A percentile compares a stretch with the other conserved stretches of the same genome.
phyloP scores from a whole-genome alignment of 495 filamentous ascomycete genomes.

The Penicillium argentinense region DNA sequence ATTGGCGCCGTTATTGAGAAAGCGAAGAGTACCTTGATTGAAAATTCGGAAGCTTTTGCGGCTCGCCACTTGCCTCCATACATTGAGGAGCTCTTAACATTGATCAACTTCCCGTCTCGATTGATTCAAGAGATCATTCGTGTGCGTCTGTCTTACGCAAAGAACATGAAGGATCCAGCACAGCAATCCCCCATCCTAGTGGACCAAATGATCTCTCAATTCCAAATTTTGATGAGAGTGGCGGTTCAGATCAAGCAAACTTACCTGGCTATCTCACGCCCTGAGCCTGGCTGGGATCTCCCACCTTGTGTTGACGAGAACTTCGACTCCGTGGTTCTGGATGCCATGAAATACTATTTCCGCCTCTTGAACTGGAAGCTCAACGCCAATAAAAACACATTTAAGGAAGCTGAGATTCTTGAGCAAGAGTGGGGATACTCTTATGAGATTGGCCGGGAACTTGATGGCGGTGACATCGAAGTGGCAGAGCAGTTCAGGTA shows the following conservation, averaged over 20 bases:
- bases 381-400: conserved; percentile 96
- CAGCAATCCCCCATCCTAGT: conserved; percentile 87
- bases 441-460: conserved; percentile 83
- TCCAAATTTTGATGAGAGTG: conserved; percentile 87
- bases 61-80: conserved; percentile 93
- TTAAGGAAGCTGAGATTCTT: conserved; percentile 96
- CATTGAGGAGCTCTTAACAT: conserved; percentile 90
- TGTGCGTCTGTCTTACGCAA: conserved; percentile 86
- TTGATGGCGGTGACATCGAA: conserved; percentile 91
- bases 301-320: conserved; percentile 96
- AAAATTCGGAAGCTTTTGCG: conserved; percentile 80
- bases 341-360: conserved; percentile 96
- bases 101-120: conserved; percentile 95
- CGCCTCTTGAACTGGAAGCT: conserved; percentile 96
- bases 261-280: conserved; percentile 78
- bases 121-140: conserved; percentile 96
- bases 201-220: conserved; percentile 95
- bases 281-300: conserved; percentile 91
- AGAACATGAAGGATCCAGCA: conserved; percentile 87
- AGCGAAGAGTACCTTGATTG: conserved; percentile 87
- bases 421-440: conserved; percentile 98
- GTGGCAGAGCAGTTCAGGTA: conserved; percentile 97
- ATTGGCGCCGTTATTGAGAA: conserved; percentile 84
- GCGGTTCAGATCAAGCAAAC: conserved; percentile 90
- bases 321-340: conserved; percentile 92